Evolutionary conservation across 345 rosid species (phyloP), one percentile per base, ranked within the genome.

Genomic region (Acer yangbiense): DNA sequence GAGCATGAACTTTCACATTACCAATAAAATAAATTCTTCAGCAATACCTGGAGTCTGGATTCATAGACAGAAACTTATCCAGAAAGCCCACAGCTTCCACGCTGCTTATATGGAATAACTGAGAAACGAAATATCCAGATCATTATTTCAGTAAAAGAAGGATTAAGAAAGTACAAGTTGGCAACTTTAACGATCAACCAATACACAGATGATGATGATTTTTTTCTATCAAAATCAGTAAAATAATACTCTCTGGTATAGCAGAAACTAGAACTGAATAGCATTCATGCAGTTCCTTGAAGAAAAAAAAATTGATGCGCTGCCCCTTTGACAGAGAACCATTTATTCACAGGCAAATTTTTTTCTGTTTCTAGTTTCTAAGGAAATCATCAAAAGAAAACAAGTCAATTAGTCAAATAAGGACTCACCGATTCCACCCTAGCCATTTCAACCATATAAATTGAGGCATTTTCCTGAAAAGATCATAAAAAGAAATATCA

Each of bases 391-490:
- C 27, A 70, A 32, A 78, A 76, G 60, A 63, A 81, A 50, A 43
- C 46, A 43, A 67, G 25, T 74, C 76, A 39, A 62, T 72, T 62
- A 57, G 78, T 44, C 66, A 43, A 7, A 63, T 18, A 78, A 63
- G 66, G 72, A 88, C 94, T 87, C 83, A 96, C 99, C 6, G 97
- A 89, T 79, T 89, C 90, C 81, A 92, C 89, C 86, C 73, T 87
- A 1, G 99, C 97, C 99, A 94, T 96, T 86, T 96, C 99, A 82
- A 92, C 98, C 97, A 94, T 87, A 87, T 84, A 96, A 88, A 41
- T 89, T 48, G 95, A 87, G 60, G 95, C 88, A 9, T 91, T 94
- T 82, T 82, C 95, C 99, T 96, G 91, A 80, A 87, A 78, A 77
- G 67, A 23, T 63, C 77, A 80, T 18, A 41, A 52, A 48, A 72